Evolutionary conservation across 1,284 basidiomycete genomes (phyloP).

Genomic region (Trametes pubescens): DNA sequence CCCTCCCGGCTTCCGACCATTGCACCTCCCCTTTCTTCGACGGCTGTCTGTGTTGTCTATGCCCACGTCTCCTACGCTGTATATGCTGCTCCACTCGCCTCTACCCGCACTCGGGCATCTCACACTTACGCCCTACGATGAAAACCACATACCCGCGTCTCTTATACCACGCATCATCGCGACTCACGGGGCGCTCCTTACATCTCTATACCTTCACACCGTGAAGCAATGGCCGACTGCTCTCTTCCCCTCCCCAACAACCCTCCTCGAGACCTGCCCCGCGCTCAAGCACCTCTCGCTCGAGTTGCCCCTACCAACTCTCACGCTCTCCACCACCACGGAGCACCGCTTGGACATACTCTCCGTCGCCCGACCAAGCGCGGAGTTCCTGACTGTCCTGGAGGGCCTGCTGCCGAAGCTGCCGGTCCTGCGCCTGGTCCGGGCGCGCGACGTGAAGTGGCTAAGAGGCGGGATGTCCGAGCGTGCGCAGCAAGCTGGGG

Average conservation of each 20-base stretch:
- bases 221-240: slow-evolving; percentile 80
- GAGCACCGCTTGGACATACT: slow-evolving; percentile 65
- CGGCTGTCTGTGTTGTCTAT: slow-evolving; percentile 74
- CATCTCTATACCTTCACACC: slow-evolving; percentile 72
- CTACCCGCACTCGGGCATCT: slow-evolving; percentile 75
- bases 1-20: slow-evolving; percentile 46
- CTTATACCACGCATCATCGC: slow-evolving; percentile 68
- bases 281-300: slow-evolving; percentile 71
- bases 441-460: slow-evolving; percentile 77
- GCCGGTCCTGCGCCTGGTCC: slow-evolving; percentile 62
- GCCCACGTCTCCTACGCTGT: slow-evolving; percentile 69
- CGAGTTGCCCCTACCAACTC: slow-evolving; percentile 65
- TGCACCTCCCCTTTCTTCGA: slow-evolving; percentile 67
- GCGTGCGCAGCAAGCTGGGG: slow-evolving; percentile 71
- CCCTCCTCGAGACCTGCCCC: slow-evolving; percentile 63
- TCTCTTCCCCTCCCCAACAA: slow-evolving; percentile 64
- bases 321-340: slow-evolving; percentile 47
- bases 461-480: slow-evolving; percentile 68
- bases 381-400: slow-evolving; percentile 61
- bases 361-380: slow-evolving; percentile 73
- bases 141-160: slow-evolving; percentile 63
- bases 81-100: slow-evolving; percentile 63
- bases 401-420: slow-evolving; percentile 63
- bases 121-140: slow-evolving; percentile 78
- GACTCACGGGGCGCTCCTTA: slow-evolving; percentile 67